These are phyloP conservation scores for Erodium maritimum DNA, from an alignment of 345 rosid genomes.

Conservation along the genomic window DNA sequence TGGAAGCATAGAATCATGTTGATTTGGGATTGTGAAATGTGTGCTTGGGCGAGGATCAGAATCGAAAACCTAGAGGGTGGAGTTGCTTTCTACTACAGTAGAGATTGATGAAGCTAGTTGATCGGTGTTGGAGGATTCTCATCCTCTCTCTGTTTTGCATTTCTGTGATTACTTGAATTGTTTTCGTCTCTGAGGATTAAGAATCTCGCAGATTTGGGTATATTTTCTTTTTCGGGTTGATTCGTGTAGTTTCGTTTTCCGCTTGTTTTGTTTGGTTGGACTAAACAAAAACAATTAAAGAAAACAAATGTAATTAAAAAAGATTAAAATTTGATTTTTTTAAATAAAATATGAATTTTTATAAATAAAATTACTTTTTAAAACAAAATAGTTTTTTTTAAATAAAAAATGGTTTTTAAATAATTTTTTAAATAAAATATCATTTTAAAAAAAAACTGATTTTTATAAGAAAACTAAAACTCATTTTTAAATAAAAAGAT, in stretches of 20 bases:
- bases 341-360: too few species aligned
- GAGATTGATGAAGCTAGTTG: constrained; percentile 48
- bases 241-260: too few species aligned
- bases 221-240: neutral
- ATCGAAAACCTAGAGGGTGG: neutral
- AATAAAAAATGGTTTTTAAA: too few species aligned
- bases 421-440: too few species aligned
- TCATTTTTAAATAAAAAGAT: too few species aligned
- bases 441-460: too few species aligned
- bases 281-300: too few species aligned
- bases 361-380: too few species aligned
- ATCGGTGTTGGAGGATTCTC: constrained; percentile 67
- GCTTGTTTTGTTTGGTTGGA: constrained; percentile 12
- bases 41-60: neutral
- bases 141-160: constrained; percentile 64
- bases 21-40: neutral
- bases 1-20: neutral
- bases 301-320: too few species aligned
- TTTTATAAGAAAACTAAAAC: too few species aligned
- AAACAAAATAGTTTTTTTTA: too few species aligned
- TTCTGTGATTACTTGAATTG: constrained; percentile 60
- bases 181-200: constrained; percentile 52
- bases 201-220: constrained; percentile 1
- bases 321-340: too few species aligned
- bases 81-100: neutral